Evolutionary conservation across 768 basidiomycete species (phyloP).

Genomic region (Mycena haematopus): DNA sequence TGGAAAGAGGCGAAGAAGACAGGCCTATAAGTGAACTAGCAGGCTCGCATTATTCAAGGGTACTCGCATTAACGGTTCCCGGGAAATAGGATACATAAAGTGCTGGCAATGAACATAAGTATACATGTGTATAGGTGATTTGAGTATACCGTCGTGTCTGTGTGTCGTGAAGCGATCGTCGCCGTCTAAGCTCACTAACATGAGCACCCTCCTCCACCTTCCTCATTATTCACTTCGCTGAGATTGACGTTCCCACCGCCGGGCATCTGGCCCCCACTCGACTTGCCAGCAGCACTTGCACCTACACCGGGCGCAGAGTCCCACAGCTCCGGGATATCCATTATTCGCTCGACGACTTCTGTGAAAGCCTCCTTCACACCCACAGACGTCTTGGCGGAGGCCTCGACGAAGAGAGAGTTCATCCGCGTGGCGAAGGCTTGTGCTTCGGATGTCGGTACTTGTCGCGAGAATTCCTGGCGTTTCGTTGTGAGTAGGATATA

Average conservation of each 20-base stretch:
- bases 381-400: conserved; percentile 89
- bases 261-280: conserved; percentile 24
- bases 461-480: conserved; percentile 84
- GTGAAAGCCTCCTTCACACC: conserved; percentile 77
- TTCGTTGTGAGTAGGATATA: not conserved
- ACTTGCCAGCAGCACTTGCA: conserved; percentile 13
- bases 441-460: conserved; percentile 82
- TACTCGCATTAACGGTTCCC: not conserved
- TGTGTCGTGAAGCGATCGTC: conserved; percentile 15
- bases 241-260: conserved; percentile 29
- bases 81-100: conserved; percentile 11
- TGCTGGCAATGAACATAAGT: conserved; percentile 30
- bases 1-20: no score
- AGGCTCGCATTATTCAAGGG: not conserved
- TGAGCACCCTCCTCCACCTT: conserved; percentile 25
- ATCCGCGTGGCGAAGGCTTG: conserved; percentile 81
- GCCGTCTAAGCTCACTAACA: conserved; percentile 15
- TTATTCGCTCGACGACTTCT: conserved; percentile 80
- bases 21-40: no score
- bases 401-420: conserved; percentile 88
- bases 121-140: conserved; percentile 18
- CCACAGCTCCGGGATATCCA: conserved; percentile 88
- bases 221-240: conserved; percentile 7
- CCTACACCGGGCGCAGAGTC: conserved; percentile 36
- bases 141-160: conserved; percentile 27